Conservation (phyloP, 331 rosid species). For the Malus hybrid region DNA sequence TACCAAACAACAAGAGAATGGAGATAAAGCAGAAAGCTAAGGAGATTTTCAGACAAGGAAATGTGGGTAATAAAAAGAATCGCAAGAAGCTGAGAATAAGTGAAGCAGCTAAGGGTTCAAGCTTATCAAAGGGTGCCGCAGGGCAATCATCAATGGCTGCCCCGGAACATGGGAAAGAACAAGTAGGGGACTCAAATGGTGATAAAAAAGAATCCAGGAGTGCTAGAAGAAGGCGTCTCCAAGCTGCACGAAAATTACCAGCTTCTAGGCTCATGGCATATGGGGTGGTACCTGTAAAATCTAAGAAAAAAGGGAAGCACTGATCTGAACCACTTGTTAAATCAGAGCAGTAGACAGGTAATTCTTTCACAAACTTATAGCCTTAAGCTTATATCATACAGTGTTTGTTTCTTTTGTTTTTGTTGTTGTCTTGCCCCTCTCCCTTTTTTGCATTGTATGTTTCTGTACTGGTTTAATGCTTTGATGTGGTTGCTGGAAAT, state of each 20-base stretch:
- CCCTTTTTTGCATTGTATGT: neutral
- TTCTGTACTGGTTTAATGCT: neutral
- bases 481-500: neutral
- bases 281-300: slow-evolving; percentile 36
- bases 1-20: slow-evolving; percentile 45
- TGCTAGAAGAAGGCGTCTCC: slow-evolving; percentile 46
- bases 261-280: slow-evolving; percentile 39
- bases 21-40: slow-evolving; percentile 53
- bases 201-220: slow-evolving; percentile 41
- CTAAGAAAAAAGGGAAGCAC: slow-evolving; percentile 42
- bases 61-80: slow-evolving; percentile 17
- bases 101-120: slow-evolving; percentile 23
- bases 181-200: slow-evolving; percentile 23
- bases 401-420: too few species aligned
- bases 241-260: slow-evolving; percentile 32
- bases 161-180: slow-evolving; percentile 25
- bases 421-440: neutral
- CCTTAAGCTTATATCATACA: too few species aligned
- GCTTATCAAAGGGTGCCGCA: slow-evolving; percentile 12
- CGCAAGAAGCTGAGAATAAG: slow-evolving; percentile 25
- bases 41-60: slow-evolving; percentile 39
- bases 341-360: slow-evolving; percentile 22
- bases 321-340: slow-evolving; percentile 13
- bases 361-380: neutral
- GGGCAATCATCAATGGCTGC: slow-evolving; percentile 1